Evolutionary conservation across 1,139 yeast species (phyloP), one percentile per base, ranked within the genome.

Genomic region (Geotrichum restrictum): DNA sequence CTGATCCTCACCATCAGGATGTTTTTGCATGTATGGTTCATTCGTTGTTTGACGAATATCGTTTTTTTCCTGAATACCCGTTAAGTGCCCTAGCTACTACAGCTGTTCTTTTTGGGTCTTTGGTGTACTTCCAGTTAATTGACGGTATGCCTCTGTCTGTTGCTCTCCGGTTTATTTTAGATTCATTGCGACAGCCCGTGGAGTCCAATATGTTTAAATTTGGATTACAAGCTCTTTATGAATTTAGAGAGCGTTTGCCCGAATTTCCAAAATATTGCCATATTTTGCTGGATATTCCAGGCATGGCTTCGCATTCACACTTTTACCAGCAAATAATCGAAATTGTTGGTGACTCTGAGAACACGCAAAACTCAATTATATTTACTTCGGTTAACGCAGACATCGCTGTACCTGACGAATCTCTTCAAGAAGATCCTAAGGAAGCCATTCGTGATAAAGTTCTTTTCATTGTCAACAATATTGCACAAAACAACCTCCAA

Each of bases 21-120:
- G 84, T 91, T n/a, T 93, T 93, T 73, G 96, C 98, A 0, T 93
- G 98, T 67, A 93, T 93, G 95, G 87, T 93, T 42, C 98, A 93
- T 66, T 93, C 98, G 1, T 77, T 93, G 47, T 79, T 93, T 57
- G 98, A 94, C 63, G 98, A 93, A 67, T 93, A 91, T 67, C 78
- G 95, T 51, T 93, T 93, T 66, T 93, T 93, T 74, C 86, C 96
- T 5, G 97, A 91, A 65, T 93, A 93, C 71, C 98, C 98, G 0
- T 76, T 93, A 59, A 85, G 86, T 52, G 98, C 98, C 0, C 75
- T 93, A 57, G 98, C 98, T 0, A 87, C 96, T 0, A 93, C 98
- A 0, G 93, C 98, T 1, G 91, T 93, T 40, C 76, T 93, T 54
- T 93, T 93, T 72, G 98, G 98, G 34, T 93, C 96, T 2, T 79